Base-by-base conservation (phyloP, 2,329 filamentous ascomycete genomes). In the Didymella pomorum region DNA sequence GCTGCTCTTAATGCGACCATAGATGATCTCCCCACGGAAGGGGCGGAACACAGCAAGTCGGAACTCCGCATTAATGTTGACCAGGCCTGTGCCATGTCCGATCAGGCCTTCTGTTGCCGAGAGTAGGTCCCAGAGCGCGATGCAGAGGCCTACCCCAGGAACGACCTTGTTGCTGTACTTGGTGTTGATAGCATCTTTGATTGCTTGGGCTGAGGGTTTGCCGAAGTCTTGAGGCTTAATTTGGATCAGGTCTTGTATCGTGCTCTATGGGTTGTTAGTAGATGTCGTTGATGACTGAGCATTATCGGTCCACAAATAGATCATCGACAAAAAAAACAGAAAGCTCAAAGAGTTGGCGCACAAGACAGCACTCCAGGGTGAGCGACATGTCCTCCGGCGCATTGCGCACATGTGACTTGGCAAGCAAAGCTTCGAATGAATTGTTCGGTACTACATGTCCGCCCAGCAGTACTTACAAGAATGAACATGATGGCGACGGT, bases 141-240 rank as follows among this genome's bases (percentile, higher is more conserved):
- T 89, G 73, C 93, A 97, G 4, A 99, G 87, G 11, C 95, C 95
- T 58, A 98, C 89, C 73, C 95, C 95, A 75, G 97, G 94, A 61
- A 99, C 92, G 93, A 92, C 89, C 79, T 94, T 95, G 80, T 99
- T 97, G 59, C 94, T 88, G 78, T 97, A 99, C 79, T 99, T 99
- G 63, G 88, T 85, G 76, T 99, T 98, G 80, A 99, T 95, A 71
- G 95, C 95, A 80, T 99, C 93, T 79, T 97, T 93, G 63, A 99
- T 92, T 1, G 93, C 92, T 63, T 93, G 86, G 29, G 87, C 85
- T 72, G 91, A 96, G 60, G 87, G 84, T 78, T 95, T 95, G 61
- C 88, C 85, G 74, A 98, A 97, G 74, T 97, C 91, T 71, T 92
- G 86, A 1, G 95, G 95, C 29, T 87, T 85, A 79, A 99, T 96